Percentiles rank a stretch among this genome's conserved stretches.
phyloP scores from a whole-genome alignment of 768 basidiomycete species.

The Russula earlei region DNA sequence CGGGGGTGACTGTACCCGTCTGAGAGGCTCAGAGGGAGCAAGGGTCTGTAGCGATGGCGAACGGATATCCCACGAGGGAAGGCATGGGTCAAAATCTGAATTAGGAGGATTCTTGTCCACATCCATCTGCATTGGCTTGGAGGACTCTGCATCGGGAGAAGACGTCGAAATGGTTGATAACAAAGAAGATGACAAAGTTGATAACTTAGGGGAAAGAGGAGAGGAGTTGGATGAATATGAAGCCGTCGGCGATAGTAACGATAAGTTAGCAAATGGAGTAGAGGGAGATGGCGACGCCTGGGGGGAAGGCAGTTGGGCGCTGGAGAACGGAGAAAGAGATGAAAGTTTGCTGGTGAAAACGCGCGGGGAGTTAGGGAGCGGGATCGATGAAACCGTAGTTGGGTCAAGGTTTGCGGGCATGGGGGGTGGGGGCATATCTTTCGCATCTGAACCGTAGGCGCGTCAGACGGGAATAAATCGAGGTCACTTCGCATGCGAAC shows the following conservation, averaged over 20 bases:
- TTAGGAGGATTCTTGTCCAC: neutral
- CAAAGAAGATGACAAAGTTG: constrained; percentile 15
- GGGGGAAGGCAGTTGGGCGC: neutral
- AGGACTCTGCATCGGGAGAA: neutral
- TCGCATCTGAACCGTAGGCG: constrained; percentile 24
- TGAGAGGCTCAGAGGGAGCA: constrained; percentile 2
- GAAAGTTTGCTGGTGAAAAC: constrained; percentile 13
- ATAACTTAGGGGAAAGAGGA: constrained; percentile 22
- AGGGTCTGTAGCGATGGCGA: constrained; percentile 7
- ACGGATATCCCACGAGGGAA: neutral
- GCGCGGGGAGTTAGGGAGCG: constrained; percentile 6
- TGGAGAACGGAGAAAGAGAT: neutral
- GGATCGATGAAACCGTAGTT: constrained; percentile 28
- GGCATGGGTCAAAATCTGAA: neutral
- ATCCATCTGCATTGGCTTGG: constrained; percentile 8
- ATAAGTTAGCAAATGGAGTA: constrained; percentile 43
- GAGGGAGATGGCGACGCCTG: constrained; percentile 22
- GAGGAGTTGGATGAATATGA: constrained; percentile 15
- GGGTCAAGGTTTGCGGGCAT: constrained; percentile 38
- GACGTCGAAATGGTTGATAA: neutral
- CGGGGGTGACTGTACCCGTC: neutral
- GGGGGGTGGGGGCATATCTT: constrained; percentile 43
- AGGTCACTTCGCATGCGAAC: constrained; percentile 7
- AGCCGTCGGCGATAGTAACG: constrained; percentile 32
- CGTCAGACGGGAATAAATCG: neutral